These are phyloP conservation scores for Eutrema salsugineum DNA, from an alignment of 441 rosid species.

Conservation along the genomic window DNA sequence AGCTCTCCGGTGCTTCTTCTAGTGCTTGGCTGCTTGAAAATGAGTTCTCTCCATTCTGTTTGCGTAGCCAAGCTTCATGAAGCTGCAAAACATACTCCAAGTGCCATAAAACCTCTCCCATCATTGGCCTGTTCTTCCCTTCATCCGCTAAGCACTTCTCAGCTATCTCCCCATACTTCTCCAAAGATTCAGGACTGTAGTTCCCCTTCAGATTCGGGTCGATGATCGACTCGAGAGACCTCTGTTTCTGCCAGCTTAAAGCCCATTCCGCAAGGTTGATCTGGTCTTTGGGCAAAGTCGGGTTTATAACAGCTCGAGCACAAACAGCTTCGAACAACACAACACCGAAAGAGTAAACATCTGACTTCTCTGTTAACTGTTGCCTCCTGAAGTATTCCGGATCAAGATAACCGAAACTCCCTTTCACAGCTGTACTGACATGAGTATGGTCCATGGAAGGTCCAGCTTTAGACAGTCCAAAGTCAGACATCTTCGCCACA, in stretches of 20 bases:
- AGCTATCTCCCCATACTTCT: constrained; percentile 81
- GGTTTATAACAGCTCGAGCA: constrained; percentile 85
- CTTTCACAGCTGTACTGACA: constrained; percentile 92
- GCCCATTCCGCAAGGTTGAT: constrained; percentile 98
- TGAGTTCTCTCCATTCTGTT: constrained; percentile 35
- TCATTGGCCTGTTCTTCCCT: constrained; percentile 75
- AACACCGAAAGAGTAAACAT: constrained; percentile 85
- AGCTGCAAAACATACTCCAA: constrained; percentile 79
- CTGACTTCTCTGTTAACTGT: constrained; percentile 87
- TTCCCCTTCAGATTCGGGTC: constrained; percentile 53
- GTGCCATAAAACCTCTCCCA: constrained; percentile 91
- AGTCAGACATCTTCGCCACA: constrained; percentile 88
- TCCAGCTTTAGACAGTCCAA: constrained; percentile 77
- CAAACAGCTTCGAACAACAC: constrained; percentile 82
- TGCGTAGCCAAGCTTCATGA: constrained; percentile 65
- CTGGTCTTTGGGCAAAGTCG: constrained; percentile 82
- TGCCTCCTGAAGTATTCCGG: constrained; percentile 86
- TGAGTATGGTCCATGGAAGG: constrained; percentile 81
- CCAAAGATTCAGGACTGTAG: constrained; percentile 60
- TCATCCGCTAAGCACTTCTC: constrained; percentile 85
- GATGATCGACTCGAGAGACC: constrained; percentile 59
- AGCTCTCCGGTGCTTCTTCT: constrained; percentile 30
- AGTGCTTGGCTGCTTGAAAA: constrained; percentile 36
- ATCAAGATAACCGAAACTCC: constrained; percentile 89
- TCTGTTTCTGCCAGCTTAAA: constrained; percentile 67